Base-by-base conservation (phyloP, 2,329 filamentous ascomycete genomes). In the Monosporascus sp. region DNA sequence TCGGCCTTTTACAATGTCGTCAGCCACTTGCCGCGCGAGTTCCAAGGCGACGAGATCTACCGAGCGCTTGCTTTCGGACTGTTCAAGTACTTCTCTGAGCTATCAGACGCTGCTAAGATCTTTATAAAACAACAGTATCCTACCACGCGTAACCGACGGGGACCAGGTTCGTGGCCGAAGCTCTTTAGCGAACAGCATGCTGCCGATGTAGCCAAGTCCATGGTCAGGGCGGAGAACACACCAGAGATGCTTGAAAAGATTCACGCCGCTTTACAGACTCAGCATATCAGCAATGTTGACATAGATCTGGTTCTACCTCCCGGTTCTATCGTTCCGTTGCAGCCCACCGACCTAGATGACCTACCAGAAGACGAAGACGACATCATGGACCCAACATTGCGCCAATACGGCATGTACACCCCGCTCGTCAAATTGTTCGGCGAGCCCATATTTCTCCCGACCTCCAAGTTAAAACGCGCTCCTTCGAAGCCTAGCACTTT, bases 131-230 rank as follows among this genome's bases (percentile, higher is more conserved):
- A 78, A 61, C 71, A 76, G 38, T 83, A 82, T 60, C 78, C 79
- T 38, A 70, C 73, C 50, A 76, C 77, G 15, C 71, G 78, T 62
- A 77, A 77, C 22, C 77, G 81, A 53, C 77, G 82, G 49, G 31
- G 31, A 5, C 83, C 87, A 5, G 82, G 82, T 41, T 86, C 84
- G 43, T 79, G 81, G 1, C 82, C 87, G 20, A 77, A 79, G 44
- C 78, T 96, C 54, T 97, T 97, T 71, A 83, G 88, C 57, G 91
- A 97, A 68, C 86, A 93, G 70, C 94, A 99, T 79, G 91, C 93
- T 20, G 94, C 92, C 44, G 89, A 96, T 64, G 74, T 99, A 55
- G 92, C 93, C 50, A 87, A 88, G 69, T 83, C 85, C 49, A 94
- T 97, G 86, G 81, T 86, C 57, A 86, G 82, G 72, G 86, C 93